These are phyloP conservation scores for Melaleuca alternifolia DNA, from an alignment of 345 rosid species.

Conservation along the genomic window DNA sequence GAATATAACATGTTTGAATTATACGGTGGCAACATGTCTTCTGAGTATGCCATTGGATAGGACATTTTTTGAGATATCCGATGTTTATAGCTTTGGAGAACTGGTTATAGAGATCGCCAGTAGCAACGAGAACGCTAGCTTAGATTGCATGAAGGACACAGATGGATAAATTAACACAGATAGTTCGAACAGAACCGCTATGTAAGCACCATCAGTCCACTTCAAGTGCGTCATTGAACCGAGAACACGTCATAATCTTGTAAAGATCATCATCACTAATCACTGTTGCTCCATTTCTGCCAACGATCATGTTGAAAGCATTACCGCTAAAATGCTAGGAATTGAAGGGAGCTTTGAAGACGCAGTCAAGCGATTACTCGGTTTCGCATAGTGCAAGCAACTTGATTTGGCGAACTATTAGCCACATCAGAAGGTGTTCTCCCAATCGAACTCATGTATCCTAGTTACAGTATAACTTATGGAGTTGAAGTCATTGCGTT, in stretches of 20 bases:
- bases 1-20: neutral
- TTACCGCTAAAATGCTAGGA: neutral
- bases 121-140: no score
- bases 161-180: no score
- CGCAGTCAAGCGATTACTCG: neutral
- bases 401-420: neutral
- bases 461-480: neutral
- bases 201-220: neutral
- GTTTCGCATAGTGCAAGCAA: neutral
- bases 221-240: neutral
- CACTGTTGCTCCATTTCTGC: neutral
- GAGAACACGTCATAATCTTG: neutral
- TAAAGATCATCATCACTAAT: neutral
- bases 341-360: neutral
- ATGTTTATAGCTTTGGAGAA: conserved; percentile 5
- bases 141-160: neutral
- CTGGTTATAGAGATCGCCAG: no score
- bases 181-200: no score
- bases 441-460: neutral
- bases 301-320: neutral
- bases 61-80: neutral
- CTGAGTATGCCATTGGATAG: conserved; percentile 4
- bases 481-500: neutral
- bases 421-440: neutral
- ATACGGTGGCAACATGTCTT: neutral